Base-by-base conservation (phyloP, 1,139 yeast species). In the Candida sanyaensis region DNA sequence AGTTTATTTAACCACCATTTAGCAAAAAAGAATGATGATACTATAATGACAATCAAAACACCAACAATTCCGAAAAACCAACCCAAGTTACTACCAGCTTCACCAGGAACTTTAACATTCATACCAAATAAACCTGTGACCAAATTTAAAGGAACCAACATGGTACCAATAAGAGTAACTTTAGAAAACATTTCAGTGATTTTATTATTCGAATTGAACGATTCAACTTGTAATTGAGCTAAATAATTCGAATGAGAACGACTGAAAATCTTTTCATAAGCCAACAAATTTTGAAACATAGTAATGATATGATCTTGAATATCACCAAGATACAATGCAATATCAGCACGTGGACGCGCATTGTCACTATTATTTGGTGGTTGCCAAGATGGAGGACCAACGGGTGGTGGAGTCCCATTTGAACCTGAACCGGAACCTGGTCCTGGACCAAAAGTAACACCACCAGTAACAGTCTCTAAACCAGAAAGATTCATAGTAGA, bases 231-330 rank as follows among this genome's bases (percentile, higher is more conserved):
- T 60, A 92, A 75, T 65, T 91, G 97, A 0, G 98, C 97, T 64
- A 92, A 75, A 65, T 92, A 92, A 64, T 92, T 92, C 27, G 96
- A 80, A 65, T 92, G 98, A 0, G 96, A 87, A 55, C 98, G 80
- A 41, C 96, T 85, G 62, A 93, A 86, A 58, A 92, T 91, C 77
- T 92, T 92, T 66, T 92, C 99, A 61, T 90, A 92, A 3, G 96
- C 89, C 44, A 85, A 69, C 62, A 92, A 78, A 60, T 90, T 91
- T 66, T 91, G 97, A 66, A 85, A 88, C 98, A 92, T 92, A 13
- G 98, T 92, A 52, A 92, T 84, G 59, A 92, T 88, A 78, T 92
- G 99, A 77, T 92, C 98, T 71, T 92, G 98, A 61, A 92, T 92
- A 83, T 93, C 99, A 50, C 98, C 97, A 53, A 93, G 71, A 65